phyloP scores from a whole-genome alignment of 306 rosid genomes.

The Quercus bicolor region DNA sequence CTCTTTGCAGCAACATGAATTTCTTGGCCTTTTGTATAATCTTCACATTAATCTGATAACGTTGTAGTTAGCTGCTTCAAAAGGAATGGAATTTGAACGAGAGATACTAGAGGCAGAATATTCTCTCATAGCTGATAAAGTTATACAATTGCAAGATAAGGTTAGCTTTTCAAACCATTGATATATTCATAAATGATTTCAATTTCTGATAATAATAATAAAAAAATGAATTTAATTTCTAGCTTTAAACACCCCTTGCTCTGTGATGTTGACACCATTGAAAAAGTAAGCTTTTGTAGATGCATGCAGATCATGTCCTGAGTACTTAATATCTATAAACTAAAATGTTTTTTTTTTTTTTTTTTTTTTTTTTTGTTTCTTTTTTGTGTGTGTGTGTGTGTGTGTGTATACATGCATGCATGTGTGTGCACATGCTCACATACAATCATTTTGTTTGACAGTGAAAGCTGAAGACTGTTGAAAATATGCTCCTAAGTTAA shows the following conservation, averaged over 20 bases:
- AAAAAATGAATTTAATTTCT: background rate
- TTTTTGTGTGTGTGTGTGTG: too few relatives aligned
- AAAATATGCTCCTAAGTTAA: background rate
- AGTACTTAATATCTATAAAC: background rate
- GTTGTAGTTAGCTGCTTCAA: slow-evolving; percentile 58
- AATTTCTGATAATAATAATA: background rate
- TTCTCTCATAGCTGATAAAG: slow-evolving; percentile 57
- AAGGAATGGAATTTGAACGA: slow-evolving; percentile 73
- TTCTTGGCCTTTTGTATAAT: slow-evolving; percentile 19
- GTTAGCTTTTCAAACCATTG: slow-evolving; percentile 33
- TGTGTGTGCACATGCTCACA: background rate
- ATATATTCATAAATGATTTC: background rate
- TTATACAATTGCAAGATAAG: slow-evolving; percentile 59
- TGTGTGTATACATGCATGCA: background rate
- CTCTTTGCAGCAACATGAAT: slow-evolving; percentile 1
- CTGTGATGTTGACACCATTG: background rate
- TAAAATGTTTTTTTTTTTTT: too few relatives aligned
- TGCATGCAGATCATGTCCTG: background rate
- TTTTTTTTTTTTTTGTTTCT: too few relatives aligned
- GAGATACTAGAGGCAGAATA: slow-evolving; percentile 84
- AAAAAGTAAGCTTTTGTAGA: background rate
- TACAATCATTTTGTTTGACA: background rate
- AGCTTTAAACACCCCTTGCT: slow-evolving; percentile 3
- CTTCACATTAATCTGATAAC: slow-evolving; percentile 19
- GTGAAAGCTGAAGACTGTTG: background rate